Base-by-base conservation (phyloP, 2,329 filamentous ascomycete species). In the Phialophora macrospora region DNA sequence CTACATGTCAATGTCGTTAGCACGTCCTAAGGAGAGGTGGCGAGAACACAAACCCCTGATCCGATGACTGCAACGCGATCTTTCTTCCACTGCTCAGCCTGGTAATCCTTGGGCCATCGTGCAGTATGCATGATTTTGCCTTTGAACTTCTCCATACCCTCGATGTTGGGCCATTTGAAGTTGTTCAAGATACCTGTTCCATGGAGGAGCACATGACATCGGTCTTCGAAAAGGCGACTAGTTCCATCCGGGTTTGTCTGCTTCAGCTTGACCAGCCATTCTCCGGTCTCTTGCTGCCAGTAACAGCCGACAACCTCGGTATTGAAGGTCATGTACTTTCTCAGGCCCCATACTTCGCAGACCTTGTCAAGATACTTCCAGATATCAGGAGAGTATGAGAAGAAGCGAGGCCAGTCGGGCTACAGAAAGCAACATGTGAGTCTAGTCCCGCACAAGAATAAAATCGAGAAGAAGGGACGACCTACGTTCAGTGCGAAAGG, bases 261-360 rank as follows among this genome's bases (percentile, higher is more conserved):
- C n/a, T 75, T 74, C 4, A 84, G 73, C 46, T 79, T 81, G 12
- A 85, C 79, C 8, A 75, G 78, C 83, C 83, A 85, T 67, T 82
- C 76, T 4, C 82, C 83, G 3, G 72, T 73, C 1, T 80, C 76
- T 22, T 84, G 81, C 57, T 82, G 75, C 83, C 82, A 85, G 57
- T 80, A 79, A 22, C 79, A 78, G 3, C 80, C 79, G 0, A 78
- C 73, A 12, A 84, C 78, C 68, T 82, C 77, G 8, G 79, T 81
- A 62, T 81, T 80, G 74, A 85, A 84, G 1, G 73, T 80, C 81
- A 85, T 84, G 72, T 83, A 83, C 66, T 84, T 83, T 51, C 80
- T 76, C 3, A 85, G 74, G 51, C 78, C 80, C 63, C 83, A 84
- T 0, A 77, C 78, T 4, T 83, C 75, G 68, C 79, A 81, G 17